Evolutionary conservation across 495 filamentous ascomycete genomes (phyloP).

Genomic region (Aspergillus bridgeri): DNA sequence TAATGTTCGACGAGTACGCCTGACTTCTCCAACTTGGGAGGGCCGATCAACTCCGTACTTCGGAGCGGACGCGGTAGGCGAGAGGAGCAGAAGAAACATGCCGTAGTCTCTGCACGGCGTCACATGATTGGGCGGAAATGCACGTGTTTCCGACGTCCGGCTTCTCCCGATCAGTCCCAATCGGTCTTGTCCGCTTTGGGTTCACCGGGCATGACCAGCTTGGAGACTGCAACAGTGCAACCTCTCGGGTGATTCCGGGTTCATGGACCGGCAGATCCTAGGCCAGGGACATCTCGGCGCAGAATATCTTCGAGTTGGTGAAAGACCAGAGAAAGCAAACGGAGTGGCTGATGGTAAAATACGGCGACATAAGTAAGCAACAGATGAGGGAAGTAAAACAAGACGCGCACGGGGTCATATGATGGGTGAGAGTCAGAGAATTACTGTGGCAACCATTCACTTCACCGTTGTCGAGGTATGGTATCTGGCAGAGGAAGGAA

Average conservation of each 20-base stretch:
- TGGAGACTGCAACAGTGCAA: constrained; percentile 18
- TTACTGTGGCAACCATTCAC: too few relatives aligned
- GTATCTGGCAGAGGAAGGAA: too few relatives aligned
- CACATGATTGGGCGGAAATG: constrained; percentile 32
- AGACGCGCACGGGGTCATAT: too few relatives aligned
- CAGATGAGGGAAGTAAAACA: too few relatives aligned
- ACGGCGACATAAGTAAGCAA: too few relatives aligned
- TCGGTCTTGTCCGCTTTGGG: constrained; percentile 34
- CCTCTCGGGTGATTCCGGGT: constrained; percentile 25
- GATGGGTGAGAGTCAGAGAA: too few relatives aligned
- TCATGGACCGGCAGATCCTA: too few relatives aligned
- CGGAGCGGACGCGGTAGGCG: neutral
- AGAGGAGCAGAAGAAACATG: neutral
- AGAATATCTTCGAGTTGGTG: too few relatives aligned
- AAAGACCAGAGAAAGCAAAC: too few relatives aligned
- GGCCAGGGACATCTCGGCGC: too few relatives aligned
- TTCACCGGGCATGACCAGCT: constrained; percentile 30
- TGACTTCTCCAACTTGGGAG: neutral
- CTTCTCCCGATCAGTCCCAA: constrained; percentile 20
- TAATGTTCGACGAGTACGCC: neutral
- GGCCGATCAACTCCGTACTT: neutral
- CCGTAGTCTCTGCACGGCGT: constrained; percentile 6
- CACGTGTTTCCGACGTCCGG: constrained; percentile 21
- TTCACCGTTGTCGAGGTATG: too few relatives aligned
- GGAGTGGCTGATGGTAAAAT: too few relatives aligned